Conservation (phyloP, 257 asterid genomes). For the Solanum tarijense region DNA sequence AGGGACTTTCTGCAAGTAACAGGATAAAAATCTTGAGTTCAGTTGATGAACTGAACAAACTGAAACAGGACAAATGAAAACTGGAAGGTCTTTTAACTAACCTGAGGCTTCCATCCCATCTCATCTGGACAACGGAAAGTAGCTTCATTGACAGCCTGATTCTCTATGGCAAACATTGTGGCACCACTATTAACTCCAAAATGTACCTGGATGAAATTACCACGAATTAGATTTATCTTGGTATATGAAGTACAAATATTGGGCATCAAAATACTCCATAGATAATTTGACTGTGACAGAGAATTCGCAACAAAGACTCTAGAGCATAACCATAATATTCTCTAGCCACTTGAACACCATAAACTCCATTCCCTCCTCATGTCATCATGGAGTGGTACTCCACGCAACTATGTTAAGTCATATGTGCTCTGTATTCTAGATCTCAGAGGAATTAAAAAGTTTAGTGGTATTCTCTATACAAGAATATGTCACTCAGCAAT, state of each 20-base stretch:
- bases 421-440: neutral
- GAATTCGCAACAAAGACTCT: neutral
- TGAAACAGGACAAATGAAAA: neutral
- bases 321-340: neutral
- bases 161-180: constrained; percentile 84
- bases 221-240: constrained; percentile 8
- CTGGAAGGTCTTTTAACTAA: neutral
- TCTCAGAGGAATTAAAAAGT: neutral
- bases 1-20: constrained; percentile 52
- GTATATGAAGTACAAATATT: neutral
- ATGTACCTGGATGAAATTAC: constrained; percentile 49
- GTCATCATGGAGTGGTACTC: neutral
- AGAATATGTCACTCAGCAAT: neutral
- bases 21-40: neutral
- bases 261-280: neutral
- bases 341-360: neutral
- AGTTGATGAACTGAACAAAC: neutral
- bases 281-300: neutral
- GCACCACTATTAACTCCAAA: constrained; percentile 99
- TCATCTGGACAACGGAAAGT: constrained; percentile 98
- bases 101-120: constrained; percentile 99
- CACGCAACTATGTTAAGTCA: neutral
- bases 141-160: constrained; percentile 90
- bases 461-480: neutral
- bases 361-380: neutral